Evolutionary conservation across 2,329 filamentous ascomycete genomes (phyloP), one percentile per base, ranked within the genome.

Genomic region (Colletotrichum graminicola): DNA sequence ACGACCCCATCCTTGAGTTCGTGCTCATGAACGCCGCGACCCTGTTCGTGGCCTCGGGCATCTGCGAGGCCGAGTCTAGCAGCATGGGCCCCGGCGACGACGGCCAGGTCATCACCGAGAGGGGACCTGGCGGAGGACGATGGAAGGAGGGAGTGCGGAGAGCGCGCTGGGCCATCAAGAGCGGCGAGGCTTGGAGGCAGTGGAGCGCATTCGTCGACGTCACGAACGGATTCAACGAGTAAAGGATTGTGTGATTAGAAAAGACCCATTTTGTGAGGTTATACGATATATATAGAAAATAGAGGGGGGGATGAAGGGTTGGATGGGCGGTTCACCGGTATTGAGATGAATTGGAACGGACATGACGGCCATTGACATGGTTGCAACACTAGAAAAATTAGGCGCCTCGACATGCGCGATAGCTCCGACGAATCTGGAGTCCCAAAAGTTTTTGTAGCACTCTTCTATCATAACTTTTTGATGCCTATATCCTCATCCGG

Each of bases 131-230:
- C 14, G 93, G 93, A 18, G 90, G 93, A 68, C 88, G 95, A 77
- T 99, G 96, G 96, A 99, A 97, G 84, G 95, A 98, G 79, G 96
- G 95, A 63, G 89, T 98, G 18, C 87, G 95, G 76, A 88, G 94
- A 79, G 96, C 96, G 21, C 90, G 92, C 76, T 97, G 94, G 93
- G 94, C 94, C 14, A 88, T 99, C 59, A 89, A 91, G 81, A 97
- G 94, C 80, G 94, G 95, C 57, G 90, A 91, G 79, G 94, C 95
- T n/a, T 91, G 93, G 86, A 91, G 86, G 79, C 91, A 94, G 82
- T 95, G 96, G 90, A 86, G 91, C 68, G 86, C 86, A 29, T 98
- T 98, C 83, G 94, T 97, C 47, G 89, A 95, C 71, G 90, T 93
- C 43, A 97, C 93, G 12, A 94, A 95, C 77, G 77, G 45, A 2